Evolutionary conservation across 2,329 filamentous ascomycete species (phyloP), one percentile per base, ranked within the genome.

Genomic region (Calycina marina): DNA sequence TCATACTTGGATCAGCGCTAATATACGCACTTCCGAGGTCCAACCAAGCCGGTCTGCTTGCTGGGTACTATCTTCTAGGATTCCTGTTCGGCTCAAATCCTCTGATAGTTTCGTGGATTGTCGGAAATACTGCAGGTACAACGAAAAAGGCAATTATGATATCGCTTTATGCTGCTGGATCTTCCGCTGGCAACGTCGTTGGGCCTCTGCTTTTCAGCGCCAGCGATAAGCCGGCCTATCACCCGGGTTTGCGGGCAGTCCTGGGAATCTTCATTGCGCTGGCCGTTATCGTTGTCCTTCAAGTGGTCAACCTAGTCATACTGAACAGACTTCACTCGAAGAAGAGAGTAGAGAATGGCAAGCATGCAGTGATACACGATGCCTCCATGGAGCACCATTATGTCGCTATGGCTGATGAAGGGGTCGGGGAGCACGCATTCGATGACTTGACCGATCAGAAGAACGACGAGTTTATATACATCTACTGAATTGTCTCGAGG

Each of bases 401-500:
- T 41, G 48, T 48, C 4, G 47, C 46, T 14, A 42, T 47, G 14
- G 55, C 58, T 6, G 53, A 49, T 12, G 41, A 50, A 20, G 35
- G 50, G 1, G 35, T 67, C 13, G 67, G 67, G 4, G 58, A 64
- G 11, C 60, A 65, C 28, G 65, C 63, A 0, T 66, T 67, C 40
- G 75, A 80, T 52, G n/a, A n/a, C n/a, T 42, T 77, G 41, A 77
- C 74, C 1, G 75, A 80, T 50, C 54, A 65, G 13, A 56, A 72
- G 55, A 80, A 79, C 43, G 72, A 80, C 36, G 72, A 79, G 45
- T 79, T 79, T 54, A 62, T 76, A 11, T 77, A 71, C 51, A 62
- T 73, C 28, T 72, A 72, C 43, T 72, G 10, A 36, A 13, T 5
- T 5, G 5, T 15, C 8, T 24, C 8, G 8, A 24, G 20, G 8